phyloP scores from a whole-genome alignment of 306 rosid species.

The Purshia tridentata region DNA sequence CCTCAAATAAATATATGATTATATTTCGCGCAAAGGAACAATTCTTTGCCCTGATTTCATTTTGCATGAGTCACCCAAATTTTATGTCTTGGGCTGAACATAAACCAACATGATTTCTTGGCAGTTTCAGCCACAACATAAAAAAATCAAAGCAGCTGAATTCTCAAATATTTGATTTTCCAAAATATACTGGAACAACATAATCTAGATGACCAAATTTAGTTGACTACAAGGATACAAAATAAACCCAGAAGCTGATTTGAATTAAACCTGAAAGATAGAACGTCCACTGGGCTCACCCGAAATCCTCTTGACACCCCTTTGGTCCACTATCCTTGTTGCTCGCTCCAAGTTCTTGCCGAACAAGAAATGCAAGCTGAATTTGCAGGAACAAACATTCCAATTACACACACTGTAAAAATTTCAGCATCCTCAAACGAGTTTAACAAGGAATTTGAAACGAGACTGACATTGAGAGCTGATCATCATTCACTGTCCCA shows the following conservation, averaged over 20 bases:
- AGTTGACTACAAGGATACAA: not conserved
- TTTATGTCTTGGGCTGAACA: not conserved
- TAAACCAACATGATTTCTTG: no score
- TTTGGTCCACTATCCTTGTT: conserved; percentile 78
- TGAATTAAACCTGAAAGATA: conserved; percentile 66
- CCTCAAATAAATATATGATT: not conserved
- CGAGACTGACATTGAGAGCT: conserved; percentile 51
- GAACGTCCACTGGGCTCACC: conserved; percentile 73
- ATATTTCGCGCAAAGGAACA: conserved; percentile 3
- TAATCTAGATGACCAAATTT: not conserved
- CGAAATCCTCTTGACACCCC: conserved; percentile 70
- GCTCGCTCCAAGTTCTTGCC: conserved; percentile 94
- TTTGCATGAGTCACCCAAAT: not conserved
- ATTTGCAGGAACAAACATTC: conserved; percentile 8
- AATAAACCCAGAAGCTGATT: not conserved
- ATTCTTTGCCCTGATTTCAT: not conserved
- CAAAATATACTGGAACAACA: not conserved
- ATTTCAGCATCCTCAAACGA: not conserved
- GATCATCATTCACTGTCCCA: conserved; percentile 45
- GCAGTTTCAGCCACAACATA: not conserved
- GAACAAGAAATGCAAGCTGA: conserved; percentile 81
- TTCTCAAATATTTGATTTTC: not conserved
- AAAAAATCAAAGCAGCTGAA: not conserved
- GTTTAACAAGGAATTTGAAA: not conserved
- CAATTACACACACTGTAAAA: not conserved